A percentile compares a stretch with the other conserved stretches of the same genome.
phyloP scores from a whole-genome alignment of 2,329 filamentous ascomycete genomes.

The Arthroderma uncinatum region DNA sequence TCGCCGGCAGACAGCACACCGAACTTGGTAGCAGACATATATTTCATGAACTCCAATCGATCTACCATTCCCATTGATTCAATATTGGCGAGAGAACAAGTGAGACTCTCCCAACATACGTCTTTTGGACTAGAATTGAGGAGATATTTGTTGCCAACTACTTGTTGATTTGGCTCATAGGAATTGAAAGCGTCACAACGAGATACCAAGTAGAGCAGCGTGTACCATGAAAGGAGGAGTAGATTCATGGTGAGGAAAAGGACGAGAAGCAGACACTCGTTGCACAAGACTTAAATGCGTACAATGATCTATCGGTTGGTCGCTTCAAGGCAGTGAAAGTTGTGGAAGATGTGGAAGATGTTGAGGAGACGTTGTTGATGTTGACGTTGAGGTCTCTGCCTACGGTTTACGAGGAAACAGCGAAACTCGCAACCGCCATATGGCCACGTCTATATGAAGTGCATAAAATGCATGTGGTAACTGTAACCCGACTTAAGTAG shows the following conservation, averaged over 20 bases:
- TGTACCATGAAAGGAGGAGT: background rate
- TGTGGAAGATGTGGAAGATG: too few relatives aligned
- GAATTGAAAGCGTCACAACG: background rate
- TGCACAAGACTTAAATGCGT: background rate
- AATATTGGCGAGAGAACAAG: conserved; percentile 18
- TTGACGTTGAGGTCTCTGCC: too few relatives aligned
- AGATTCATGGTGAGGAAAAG: background rate
- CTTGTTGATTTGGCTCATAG: background rate
- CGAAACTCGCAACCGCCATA: too few relatives aligned
- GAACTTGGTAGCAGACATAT: conserved; percentile 16
- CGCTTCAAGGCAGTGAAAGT: too few relatives aligned
- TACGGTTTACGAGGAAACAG: too few relatives aligned
- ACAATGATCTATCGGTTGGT: background rate
- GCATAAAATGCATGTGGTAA: too few relatives aligned
- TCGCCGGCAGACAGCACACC: conserved; percentile 13
- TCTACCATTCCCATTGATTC: conserved; percentile 15
- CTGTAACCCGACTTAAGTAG: too few relatives aligned
- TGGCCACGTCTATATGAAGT: too few relatives aligned
- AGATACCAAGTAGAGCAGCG: background rate
- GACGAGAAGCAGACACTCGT: too few relatives aligned
- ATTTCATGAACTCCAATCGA: conserved; percentile 19
- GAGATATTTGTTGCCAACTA: background rate
- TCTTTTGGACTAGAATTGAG: conserved; percentile 7
- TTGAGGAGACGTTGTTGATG: too few relatives aligned
- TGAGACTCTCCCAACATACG: conserved; percentile 15